Base-by-base conservation (phyloP, 2,329 filamentous ascomycete species). In the Stagonosporopsis rhizophila region DNA sequence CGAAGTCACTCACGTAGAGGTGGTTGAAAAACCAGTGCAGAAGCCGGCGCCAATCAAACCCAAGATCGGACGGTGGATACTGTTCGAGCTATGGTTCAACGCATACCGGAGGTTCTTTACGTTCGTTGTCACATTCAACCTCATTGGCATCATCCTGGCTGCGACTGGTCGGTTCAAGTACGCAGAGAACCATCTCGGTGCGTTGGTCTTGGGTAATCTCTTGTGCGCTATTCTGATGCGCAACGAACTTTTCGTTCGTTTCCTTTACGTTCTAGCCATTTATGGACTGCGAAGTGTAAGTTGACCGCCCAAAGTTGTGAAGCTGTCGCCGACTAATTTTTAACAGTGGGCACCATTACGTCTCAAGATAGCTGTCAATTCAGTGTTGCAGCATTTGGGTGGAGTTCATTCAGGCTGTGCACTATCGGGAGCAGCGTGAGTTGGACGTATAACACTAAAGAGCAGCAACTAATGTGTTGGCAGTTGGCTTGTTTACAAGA, bases 371-470 rank as follows among this genome's bases (percentile, higher is more conserved):
- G 72, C 66, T 28, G 69, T 64, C 9, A 73, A 70, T 8, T 75
- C 72, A 15, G 55, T 69, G 6, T 44, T 75, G 34, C 72, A 75
- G 44, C 72, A 75, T 52, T 63, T 71, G 6, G 72, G 72, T 19
- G 72, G 72, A 17, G 70, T 75, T 44, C 72, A 75, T 41, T 75
- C 72, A 22, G 72, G 72, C 47, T 75, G 72, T 44, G 72, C 72
- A 6, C 56, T 75, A 8, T 75, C 72, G 27, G 72, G 71, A 32
- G 67, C 72, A 56, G 67, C 60, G 70, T 74, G 65, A 64, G 68
- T 38, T 20, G 8, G 42, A 12, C 27, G 9, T 19, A 22, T 17
- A 2, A 38, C 35, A 44, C 3, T 14, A 12, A 17, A 9, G 12
- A 28, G 25, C 32, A 28, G 32, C 25, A n/a, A 12, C 61, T 71